Evolutionary conservation across 768 basidiomycete species (phyloP), one percentile per base, ranked within the genome.

Genomic region (Lentinula raphanica): DNA sequence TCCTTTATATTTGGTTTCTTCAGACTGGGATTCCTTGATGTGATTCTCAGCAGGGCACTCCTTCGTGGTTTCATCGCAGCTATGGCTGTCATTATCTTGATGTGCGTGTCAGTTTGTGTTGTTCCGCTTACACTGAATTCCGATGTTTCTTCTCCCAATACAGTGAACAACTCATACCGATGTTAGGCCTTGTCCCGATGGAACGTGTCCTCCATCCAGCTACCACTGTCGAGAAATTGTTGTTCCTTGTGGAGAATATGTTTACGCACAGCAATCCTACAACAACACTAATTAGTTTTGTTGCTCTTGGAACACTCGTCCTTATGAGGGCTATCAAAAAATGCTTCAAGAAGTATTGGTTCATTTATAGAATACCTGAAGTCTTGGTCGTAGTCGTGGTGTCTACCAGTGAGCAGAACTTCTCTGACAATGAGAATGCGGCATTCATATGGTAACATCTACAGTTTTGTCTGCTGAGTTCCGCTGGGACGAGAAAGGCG

Each of bases 11-110:
- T 97, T 29, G 95, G 95, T 2, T 82, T 96, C 64, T 87, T 95
- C 67, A 81, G 93, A 25, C 77, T 98, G 9, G 94, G 94, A 2
- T 96, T 96, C 71, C 84, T 96, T 54, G 95, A 98, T 68, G 94
- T 96, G 12, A 90, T 96, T 5, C 80, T 98, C 28, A 93, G 91
- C 64, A 86, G 93, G 54, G 92, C 94, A 3, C 78, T 96, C 13
- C 78, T 96, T 56, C 82, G 91, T 28, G 94, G 94, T 2, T 95
- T 96, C 67, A 82, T 96, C 45, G 85, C 87, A 1, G 92, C 94
- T 15, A 80, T 94, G 27, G 91, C 88, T 1, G 79, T 89, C 6
- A 87, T 98, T 42, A 95, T 98, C 65, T 77, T 88, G 68, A 85
- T 93, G 90, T 90, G 62, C 49, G 87, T 74, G 3, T 25, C 35